These are phyloP conservation scores for Apiospora phragmitis DNA, from an alignment of 2,329 filamentous ascomycete genomes.

Conservation along the genomic window DNA sequence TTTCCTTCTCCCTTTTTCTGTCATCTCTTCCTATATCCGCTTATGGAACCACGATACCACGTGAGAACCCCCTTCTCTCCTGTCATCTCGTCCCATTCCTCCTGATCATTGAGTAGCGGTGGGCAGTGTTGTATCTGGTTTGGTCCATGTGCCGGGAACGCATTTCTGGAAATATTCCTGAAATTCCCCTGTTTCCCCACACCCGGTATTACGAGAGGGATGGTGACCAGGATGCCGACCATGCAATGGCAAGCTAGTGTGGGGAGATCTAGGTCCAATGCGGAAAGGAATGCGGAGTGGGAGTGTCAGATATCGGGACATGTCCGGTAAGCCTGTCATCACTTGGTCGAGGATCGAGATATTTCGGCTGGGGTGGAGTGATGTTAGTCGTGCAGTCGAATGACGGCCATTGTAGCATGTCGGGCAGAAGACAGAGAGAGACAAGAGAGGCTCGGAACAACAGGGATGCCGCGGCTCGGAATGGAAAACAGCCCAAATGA, in stretches of 20 bases:
- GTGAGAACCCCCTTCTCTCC: neutral
- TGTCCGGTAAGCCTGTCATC: neutral
- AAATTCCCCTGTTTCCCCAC: neutral
- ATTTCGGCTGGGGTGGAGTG: neutral
- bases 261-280: constrained; percentile 7
- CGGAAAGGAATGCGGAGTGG: neutral
- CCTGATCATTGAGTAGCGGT: neutral
- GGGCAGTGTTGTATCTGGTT: no score
- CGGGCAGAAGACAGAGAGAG: neutral
- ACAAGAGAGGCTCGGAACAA: neutral
- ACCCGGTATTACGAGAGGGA: neutral
- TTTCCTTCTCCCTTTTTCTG: neutral
- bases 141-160: neutral
- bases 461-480: neutral
- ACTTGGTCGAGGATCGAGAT: neutral
- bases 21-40: neutral
- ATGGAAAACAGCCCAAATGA: neutral
- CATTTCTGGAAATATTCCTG: neutral
- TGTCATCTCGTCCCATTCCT: neutral
- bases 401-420: neutral
- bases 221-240: neutral
- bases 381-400: neutral
- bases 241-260: constrained; percentile 5
- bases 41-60: neutral
- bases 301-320: neutral